Evolutionary conservation across 179 eudicot species (phyloP).

Genomic region (Vitellaria paradoxa): DNA sequence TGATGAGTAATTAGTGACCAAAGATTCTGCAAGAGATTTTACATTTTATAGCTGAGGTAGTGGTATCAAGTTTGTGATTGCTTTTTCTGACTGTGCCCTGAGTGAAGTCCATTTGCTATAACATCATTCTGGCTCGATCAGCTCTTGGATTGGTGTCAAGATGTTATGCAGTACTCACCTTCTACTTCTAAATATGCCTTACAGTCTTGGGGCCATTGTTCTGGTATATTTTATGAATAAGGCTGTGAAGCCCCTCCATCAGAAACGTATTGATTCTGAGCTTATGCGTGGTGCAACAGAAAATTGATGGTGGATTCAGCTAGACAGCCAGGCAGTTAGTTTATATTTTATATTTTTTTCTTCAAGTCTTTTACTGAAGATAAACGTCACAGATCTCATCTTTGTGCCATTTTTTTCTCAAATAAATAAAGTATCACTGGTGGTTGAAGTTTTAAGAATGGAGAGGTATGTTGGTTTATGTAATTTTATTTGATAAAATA

Average conservation of each 20-base stretch:
- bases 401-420: constrained; percentile 25
- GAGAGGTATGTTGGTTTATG: constrained; percentile 34
- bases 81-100: constrained; percentile 22
- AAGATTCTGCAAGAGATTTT: constrained; percentile 19
- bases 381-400: constrained; percentile 20
- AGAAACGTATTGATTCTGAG: constrained; percentile 25
- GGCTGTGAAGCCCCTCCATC: constrained; percentile 37
- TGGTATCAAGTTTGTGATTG: constrained; percentile 30
- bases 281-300: constrained; percentile 27
- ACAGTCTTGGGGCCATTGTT: constrained; percentile 25
- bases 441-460: constrained; percentile 26
- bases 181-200: constrained; percentile 23
- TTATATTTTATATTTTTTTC: constrained; percentile 31
- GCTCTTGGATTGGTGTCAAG: constrained; percentile 26
- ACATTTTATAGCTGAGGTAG: constrained; percentile 16
- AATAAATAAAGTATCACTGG: constrained; percentile 34
- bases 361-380: constrained; percentile 27
- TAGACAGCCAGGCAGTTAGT: constrained; percentile 34
- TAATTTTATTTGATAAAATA: background rate
- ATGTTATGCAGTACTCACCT: constrained; percentile 46
- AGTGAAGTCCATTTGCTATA: constrained; percentile 16
- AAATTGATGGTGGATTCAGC: constrained; percentile 44
- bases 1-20: constrained; percentile 24
- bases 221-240: constrained; percentile 36
- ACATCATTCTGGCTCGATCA: constrained; percentile 15